A percentile compares a stretch with the other conserved stretches of the same genome.
These are phyloP conservation scores for Physaria fendleri DNA, from an alignment of 345 rosid genomes.

Conservation along the genomic window DNA sequence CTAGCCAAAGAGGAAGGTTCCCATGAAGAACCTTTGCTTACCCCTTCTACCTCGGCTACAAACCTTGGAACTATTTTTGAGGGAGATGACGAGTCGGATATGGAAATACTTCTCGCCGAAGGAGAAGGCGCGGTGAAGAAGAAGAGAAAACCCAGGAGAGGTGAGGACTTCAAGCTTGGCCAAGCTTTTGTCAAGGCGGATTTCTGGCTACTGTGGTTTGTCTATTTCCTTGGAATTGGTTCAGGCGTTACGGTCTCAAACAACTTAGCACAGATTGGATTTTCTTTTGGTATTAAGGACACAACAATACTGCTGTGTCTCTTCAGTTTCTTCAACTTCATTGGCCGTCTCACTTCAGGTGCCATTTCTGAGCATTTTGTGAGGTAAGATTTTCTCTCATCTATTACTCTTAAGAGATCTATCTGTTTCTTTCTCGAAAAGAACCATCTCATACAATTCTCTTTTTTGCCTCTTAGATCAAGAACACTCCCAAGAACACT, in stretches of 20 bases:
- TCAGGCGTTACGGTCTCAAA: conserved; percentile 84
- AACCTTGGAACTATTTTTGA: conserved; percentile 57
- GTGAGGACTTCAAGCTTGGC: conserved; percentile 71
- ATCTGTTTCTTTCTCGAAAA: not conserved
- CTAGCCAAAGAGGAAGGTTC: conserved; percentile 40
- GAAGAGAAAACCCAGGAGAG: conserved; percentile 72
- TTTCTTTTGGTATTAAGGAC: conserved; percentile 62
- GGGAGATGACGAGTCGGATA: conserved; percentile 42
- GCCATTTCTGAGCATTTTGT: conserved; percentile 86
- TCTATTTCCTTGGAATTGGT: conserved; percentile 83
- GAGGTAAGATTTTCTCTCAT: conserved; percentile 40
- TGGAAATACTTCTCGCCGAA: conserved; percentile 58
- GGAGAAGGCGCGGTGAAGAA: conserved; percentile 82
- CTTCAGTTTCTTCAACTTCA: conserved; percentile 83
- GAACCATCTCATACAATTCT: not conserved
- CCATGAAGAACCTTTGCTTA: conserved; percentile 49
- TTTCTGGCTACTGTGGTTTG: conserved; percentile 95
- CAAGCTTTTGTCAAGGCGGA: conserved; percentile 87
- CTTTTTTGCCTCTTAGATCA: conserved; percentile 35
- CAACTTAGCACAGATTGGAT: conserved; percentile 92
- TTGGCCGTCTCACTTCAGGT: conserved; percentile 84
- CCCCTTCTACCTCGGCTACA: conserved; percentile 63
- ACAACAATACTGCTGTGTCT: conserved; percentile 64
- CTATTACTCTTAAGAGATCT: not conserved
- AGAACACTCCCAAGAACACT: conserved; percentile 65